Conservation (phyloP, 148 eudicot genomes). For the Fagopyrum tataricum region DNA sequence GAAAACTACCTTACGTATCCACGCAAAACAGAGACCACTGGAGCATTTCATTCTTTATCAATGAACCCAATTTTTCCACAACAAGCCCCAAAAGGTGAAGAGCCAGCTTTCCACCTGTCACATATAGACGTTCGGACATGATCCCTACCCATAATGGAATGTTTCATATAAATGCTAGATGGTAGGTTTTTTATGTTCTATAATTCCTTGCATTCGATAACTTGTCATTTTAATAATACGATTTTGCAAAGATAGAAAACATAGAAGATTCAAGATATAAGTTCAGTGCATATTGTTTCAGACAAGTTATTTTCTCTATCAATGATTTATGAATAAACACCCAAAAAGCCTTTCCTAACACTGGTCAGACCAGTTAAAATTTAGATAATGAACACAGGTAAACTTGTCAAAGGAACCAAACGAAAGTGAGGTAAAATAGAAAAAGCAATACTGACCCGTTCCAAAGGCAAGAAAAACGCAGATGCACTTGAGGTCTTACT, state of each 20-base stretch:
- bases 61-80: not conserved
- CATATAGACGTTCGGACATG: not conserved
- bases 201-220: not conserved
- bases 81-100: not conserved
- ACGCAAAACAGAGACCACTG: not conserved
- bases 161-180: not conserved
- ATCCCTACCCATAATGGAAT: not conserved
- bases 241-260: not conserved
- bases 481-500: constrained; percentile 90
- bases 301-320: not conserved
- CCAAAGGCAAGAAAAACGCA: constrained; percentile 94
- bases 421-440: not conserved
- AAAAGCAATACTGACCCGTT: constrained; percentile 45
- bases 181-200: not conserved
- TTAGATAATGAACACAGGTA: not conserved
- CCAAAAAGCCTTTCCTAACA: not conserved
- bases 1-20: not conserved
- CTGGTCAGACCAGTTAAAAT: not conserved
- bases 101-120: not conserved
- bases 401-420: not conserved
- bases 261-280: not conserved
- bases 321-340: not conserved
- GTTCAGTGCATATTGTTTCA: not conserved
- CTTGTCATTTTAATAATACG: not conserved
- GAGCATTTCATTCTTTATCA: not conserved